phyloP scores from a whole-genome alignment of 1,139 yeast species.

The Nakaseomyces sp. region DNA sequence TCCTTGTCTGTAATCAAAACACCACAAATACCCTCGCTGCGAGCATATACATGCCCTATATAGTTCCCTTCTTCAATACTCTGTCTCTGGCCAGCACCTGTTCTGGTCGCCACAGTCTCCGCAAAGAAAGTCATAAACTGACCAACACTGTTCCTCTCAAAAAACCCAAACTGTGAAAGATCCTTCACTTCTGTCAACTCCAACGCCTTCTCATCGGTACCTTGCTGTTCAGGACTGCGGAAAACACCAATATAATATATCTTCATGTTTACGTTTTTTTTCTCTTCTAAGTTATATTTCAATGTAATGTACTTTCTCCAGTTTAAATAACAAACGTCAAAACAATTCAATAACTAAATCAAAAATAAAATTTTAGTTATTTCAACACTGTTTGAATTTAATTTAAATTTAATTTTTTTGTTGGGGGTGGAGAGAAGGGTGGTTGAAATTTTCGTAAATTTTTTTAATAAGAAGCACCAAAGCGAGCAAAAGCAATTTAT shows the following conservation, averaged over 20 bases:
- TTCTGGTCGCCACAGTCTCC: slow-evolving; percentile 82
- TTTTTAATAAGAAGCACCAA: too few species aligned
- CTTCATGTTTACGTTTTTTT: slow-evolving; percentile 47
- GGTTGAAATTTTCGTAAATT: too few species aligned
- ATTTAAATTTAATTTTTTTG: too few species aligned
- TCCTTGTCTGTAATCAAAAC: slow-evolving; percentile 90
- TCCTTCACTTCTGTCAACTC: slow-evolving; percentile 80
- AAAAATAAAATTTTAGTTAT: too few species aligned
- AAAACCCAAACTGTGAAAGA: slow-evolving; percentile 76
- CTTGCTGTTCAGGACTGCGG: slow-evolving; percentile 39
- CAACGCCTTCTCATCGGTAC: slow-evolving; percentile 45
- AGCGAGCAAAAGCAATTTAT: too few species aligned
- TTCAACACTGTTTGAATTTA: too few species aligned
- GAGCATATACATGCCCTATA: slow-evolving; percentile 83
- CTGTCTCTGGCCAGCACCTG: slow-evolving; percentile 85
- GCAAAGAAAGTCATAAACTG: slow-evolving; percentile 95
- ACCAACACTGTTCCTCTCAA: slow-evolving; percentile 65
- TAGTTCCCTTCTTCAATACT: slow-evolving; percentile 86
- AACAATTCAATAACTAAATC: too few species aligned
- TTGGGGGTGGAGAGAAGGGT: too few species aligned
- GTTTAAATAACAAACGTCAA: too few species aligned
- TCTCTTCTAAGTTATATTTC: too few species aligned
- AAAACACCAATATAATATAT: slow-evolving; percentile 82
- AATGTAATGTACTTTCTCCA: too few species aligned
- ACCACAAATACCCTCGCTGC: slow-evolving; percentile 90